These are phyloP conservation scores for Avicennia marina DNA, from an alignment of 257 asterid species.

Conservation along the genomic window DNA sequence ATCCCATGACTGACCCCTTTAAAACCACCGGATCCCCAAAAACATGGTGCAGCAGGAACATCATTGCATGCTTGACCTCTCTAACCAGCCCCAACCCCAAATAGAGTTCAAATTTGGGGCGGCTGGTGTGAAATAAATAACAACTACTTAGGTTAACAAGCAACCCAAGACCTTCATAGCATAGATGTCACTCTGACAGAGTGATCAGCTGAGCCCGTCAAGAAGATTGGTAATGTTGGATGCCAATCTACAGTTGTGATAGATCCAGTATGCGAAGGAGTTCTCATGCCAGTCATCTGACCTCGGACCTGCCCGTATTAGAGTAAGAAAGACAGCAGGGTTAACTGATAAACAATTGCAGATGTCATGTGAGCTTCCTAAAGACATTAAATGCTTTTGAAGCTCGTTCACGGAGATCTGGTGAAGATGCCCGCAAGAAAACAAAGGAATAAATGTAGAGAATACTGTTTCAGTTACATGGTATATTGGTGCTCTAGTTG, in stretches of 20 bases:
- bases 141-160: too few species aligned
- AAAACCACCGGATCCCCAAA: too few species aligned
- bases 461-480: constrained; percentile 39
- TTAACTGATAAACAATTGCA: background rate
- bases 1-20: too few species aligned
- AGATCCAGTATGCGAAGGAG: constrained; percentile 57
- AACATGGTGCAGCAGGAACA: too few species aligned
- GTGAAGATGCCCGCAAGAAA: background rate
- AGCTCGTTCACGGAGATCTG: too few species aligned
- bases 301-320: constrained; percentile 52
- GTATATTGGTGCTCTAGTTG: constrained; percentile 73
- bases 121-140: too few species aligned
- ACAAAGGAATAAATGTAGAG: background rate
- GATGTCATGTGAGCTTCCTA: too few species aligned
- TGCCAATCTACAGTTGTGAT: constrained; percentile 97
- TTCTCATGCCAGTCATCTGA: constrained; percentile 53
- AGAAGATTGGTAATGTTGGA: constrained; percentile 74
- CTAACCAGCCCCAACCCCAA: too few species aligned
- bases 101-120: too few species aligned
- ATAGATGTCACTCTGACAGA: constrained; percentile 77
- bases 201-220: constrained; percentile 92
- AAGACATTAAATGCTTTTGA: too few species aligned
- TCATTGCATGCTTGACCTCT: too few species aligned
- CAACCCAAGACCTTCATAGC: constrained; percentile 25
- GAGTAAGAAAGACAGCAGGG: background rate